Evolutionary conservation across 176 grass and related monocot genomes (phyloP).

Genomic region (Cenchrus fungigraminus): DNA sequence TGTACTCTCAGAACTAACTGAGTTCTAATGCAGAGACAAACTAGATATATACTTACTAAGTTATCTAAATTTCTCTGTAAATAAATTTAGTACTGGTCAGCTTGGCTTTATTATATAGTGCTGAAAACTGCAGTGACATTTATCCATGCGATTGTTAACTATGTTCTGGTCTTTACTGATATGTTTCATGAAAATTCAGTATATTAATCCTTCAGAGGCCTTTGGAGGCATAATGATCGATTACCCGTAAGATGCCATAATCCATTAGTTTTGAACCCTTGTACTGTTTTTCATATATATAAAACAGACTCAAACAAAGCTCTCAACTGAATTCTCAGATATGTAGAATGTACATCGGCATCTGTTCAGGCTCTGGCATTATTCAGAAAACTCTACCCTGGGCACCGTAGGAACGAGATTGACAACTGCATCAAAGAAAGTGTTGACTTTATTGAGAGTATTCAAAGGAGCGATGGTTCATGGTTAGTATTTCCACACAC

Average conservation of each 20-base stretch:
- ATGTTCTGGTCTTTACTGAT: slow-evolving; percentile 14
- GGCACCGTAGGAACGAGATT: slow-evolving; percentile 66
- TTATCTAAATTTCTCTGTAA: not conserved
- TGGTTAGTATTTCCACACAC: slow-evolving; percentile 57
- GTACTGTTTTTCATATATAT: slow-evolving; percentile 16
- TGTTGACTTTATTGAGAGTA: slow-evolving; percentile 62
- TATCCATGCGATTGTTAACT: not conserved
- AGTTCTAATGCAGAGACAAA: too few relatives aligned
- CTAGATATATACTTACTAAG: too few relatives aligned
- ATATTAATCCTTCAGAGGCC: slow-evolving; percentile 90
- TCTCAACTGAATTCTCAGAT: slow-evolving; percentile 48
- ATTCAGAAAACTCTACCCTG: slow-evolving; percentile 86
- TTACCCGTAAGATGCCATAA: slow-evolving; percentile 80
- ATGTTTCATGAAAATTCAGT: slow-evolving; percentile 45
- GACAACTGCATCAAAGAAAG: slow-evolving; percentile 73
- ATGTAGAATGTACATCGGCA: slow-evolving; percentile 93
- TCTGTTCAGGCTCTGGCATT: slow-evolving; percentile 73
- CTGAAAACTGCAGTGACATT: not conserved
- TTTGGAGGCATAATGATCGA: slow-evolving; percentile 92
- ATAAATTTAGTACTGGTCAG: not conserved
- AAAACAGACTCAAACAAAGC: slow-evolving; percentile 32
- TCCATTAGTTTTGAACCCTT: not conserved
- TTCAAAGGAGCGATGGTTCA: slow-evolving; percentile 81
- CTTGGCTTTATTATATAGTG: not conserved
- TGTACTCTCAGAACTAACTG: too few relatives aligned